Percentiles rank a stretch among this genome's conserved stretches.
Evolutionary conservation across 1,284 basidiomycete genomes (phyloP).

Genomic region (Ceratobasidium sp.): DNA sequence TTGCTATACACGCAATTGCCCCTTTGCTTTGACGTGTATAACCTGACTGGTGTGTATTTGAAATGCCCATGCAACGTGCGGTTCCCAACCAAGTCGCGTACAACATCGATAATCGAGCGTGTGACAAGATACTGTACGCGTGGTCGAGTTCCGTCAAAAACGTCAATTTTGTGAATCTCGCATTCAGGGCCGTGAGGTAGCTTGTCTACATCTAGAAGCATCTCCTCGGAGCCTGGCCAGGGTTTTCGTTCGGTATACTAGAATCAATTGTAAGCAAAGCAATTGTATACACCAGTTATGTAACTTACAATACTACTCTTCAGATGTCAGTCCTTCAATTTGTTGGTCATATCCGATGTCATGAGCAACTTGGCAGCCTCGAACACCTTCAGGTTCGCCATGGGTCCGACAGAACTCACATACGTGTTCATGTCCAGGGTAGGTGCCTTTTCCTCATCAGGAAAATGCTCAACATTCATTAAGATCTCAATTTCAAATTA

Average conservation of each 20-base stretch:
- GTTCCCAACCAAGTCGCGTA: background rate
- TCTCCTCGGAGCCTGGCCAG: background rate
- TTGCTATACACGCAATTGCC: background rate
- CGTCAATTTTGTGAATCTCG: background rate
- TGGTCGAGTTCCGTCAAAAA: constrained; percentile 1
- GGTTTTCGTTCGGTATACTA: background rate
- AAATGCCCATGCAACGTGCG: background rate
- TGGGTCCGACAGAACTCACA: background rate
- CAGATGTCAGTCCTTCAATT: background rate
- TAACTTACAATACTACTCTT: background rate
- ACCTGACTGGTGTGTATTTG: background rate
- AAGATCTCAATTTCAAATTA: too few species aligned
- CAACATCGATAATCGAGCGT: background rate
- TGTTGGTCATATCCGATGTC: background rate
- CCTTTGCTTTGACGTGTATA: background rate
- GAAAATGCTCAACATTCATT: too few species aligned
- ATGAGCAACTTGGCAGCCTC: background rate
- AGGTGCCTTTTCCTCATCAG: too few species aligned
- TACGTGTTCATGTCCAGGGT: background rate
- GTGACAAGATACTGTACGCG: background rate
- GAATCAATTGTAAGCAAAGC: background rate
- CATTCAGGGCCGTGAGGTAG: constrained; percentile 18
- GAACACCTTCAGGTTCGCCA: background rate
- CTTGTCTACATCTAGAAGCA: constrained; percentile 1
- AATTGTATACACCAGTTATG: background rate